Conservation (phyloP, 345 rosid species). For the Tarenaya hassleriana region DNA sequence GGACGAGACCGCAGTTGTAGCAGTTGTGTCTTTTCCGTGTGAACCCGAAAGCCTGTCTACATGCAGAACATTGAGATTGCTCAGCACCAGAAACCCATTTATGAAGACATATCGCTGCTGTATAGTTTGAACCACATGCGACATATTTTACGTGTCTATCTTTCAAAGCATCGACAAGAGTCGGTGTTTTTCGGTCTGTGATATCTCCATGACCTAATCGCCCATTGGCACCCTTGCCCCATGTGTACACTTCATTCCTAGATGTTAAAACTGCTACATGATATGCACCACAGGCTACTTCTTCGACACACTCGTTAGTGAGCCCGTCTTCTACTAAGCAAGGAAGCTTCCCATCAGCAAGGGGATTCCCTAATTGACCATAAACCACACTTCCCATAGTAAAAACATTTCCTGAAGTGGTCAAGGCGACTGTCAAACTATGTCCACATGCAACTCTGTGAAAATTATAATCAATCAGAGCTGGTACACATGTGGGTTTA, state of each 20-base stretch:
- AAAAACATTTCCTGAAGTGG: constrained; percentile 68
- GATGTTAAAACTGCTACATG: constrained; percentile 81
- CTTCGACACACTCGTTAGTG: constrained; percentile 63
- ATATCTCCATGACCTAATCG: constrained; percentile 90
- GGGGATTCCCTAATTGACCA: constrained; percentile 89
- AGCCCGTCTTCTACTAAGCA: constrained; percentile 67
- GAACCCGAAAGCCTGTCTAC: constrained; percentile 90
- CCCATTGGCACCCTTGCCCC: constrained; percentile 99
- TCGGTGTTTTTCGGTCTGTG: constrained; percentile 75
- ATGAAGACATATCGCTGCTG: constrained; percentile 85
- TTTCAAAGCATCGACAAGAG: constrained; percentile 75
- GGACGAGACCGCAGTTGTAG: constrained; percentile 95
- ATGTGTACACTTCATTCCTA: constrained; percentile 75
- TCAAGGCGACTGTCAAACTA: constrained; percentile 83
- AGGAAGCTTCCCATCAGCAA: constrained; percentile 76
- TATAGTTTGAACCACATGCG: constrained; percentile 86
- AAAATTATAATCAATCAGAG: constrained; percentile 73
- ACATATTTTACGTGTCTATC: constrained; percentile 77
- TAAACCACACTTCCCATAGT: constrained; percentile 92
- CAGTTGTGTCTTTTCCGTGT: constrained; percentile 92
- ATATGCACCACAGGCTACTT: constrained; percentile 87
- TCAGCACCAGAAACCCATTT: constrained; percentile 91
- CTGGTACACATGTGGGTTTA: constrained; percentile 86
- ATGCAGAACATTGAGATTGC: constrained; percentile 85
- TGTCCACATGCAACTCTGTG: constrained; percentile 87